Evolutionary conservation across 805 yeast genomes (phyloP).

Genomic region (Wickerhamomyces bovis): DNA sequence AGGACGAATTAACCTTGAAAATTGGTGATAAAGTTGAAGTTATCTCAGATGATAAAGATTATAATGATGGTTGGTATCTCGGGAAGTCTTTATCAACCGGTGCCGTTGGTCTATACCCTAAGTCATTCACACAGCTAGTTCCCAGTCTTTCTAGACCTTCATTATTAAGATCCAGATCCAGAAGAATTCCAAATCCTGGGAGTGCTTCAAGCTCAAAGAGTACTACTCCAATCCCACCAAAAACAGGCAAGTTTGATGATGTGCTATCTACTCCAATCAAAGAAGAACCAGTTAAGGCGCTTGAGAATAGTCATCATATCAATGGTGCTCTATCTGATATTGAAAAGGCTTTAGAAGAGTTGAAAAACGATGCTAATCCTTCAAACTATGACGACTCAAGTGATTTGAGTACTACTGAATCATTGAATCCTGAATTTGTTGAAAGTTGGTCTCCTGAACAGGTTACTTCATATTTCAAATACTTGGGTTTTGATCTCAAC

Average conservation of each 20-base stretch:
- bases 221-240: conserved; percentile 1
- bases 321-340: conserved; percentile 61
- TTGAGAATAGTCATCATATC: conserved; percentile 28
- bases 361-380: conserved; percentile 31
- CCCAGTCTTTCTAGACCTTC: conserved; percentile 34
- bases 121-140: conserved; percentile 67
- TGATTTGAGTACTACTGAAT: conserved; percentile 18
- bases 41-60: conserved; percentile 87
- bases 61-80: conserved; percentile 96
- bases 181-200: conserved; percentile 36
- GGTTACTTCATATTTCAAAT: conserved; percentile 71
- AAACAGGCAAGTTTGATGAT: conserved; percentile 2
- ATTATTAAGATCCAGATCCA: conserved; percentile 52
- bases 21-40: conserved; percentile 87
- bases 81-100: conserved; percentile 71
- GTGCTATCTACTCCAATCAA: conserved; percentile 13
- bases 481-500: conserved; percentile 64
- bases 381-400: conserved; percentile 5
- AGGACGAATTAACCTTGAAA: conserved; percentile 77
- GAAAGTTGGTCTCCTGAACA: conserved; percentile 79
- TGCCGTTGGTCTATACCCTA: conserved; percentile 85
- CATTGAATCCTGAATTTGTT: conserved; percentile 44
- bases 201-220: conserved; percentile 8
- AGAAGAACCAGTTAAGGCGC: background rate
- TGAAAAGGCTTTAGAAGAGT: conserved; percentile 64